Base-by-base conservation (phyloP, 2,329 filamentous ascomycete species). In the Venturia carpophila region DNA sequence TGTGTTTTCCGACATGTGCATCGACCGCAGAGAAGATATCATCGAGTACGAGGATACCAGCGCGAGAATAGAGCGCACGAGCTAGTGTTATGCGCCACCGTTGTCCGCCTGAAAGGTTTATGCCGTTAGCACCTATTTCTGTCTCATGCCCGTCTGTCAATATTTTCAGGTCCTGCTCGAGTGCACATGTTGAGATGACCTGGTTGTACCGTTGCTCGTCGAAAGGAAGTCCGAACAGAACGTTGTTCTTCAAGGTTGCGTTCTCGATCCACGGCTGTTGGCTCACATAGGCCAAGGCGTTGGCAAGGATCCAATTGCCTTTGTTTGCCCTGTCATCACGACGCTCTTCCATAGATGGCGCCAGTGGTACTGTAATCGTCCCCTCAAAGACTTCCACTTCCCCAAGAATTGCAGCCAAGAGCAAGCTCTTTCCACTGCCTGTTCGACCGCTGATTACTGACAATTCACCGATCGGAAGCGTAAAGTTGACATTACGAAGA, bases 41-140 rank as follows among this genome's bases (percentile, higher is more conserved):
- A 34, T 68, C 67, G 21, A 68, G 56, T 7, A 68, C 39, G 10
- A 68, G 47, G 47, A 67, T 62, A 11, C 62, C 65, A 10, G 67
- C 66, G 5, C 67, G 60, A 30, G 63, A 66, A 47, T 68, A 68
- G 41, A 68, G 45, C 24, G 67, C 69, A 47, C 64, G 68, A 30
- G 65, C 67, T 13, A 66, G 67, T 21, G 65, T 71, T 39, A 67
- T 67, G 34, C 68, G 67, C 71, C 68, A 72, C 39, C 65, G 61
- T 74, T 95, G 91, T 0, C 91, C 91, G 68, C 91, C 91, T 67
- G 87, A 91, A 7, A 95, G 79, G 69, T 93, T 92, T 69, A 94
- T 90, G 7, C 91, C 91, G 67, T 93, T 92, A 2, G 89, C 88
- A 13, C 91, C 91, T 63, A 95, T 90, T 71, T 92, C 89, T 0